Evolutionary conservation across 2,329 filamentous ascomycete genomes (phyloP).

Genomic region (Pseudopyricularia cyperi): DNA sequence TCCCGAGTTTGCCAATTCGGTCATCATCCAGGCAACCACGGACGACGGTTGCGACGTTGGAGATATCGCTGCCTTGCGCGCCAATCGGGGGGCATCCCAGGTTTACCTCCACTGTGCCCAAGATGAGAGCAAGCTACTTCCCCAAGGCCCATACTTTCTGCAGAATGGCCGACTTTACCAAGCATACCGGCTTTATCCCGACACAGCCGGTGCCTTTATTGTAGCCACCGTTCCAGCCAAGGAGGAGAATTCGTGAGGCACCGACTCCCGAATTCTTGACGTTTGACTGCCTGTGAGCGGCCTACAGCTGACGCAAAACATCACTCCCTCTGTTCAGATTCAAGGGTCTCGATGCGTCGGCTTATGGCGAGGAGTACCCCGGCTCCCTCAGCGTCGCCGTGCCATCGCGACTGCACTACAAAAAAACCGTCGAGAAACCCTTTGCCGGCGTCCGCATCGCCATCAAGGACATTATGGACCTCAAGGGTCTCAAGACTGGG

Average conservation of each 20-base stretch:
- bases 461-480: conserved; percentile 46
- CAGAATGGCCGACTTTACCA: not conserved
- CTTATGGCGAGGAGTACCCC: not conserved
- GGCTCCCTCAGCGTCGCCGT: conserved; percentile 21
- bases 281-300: too few species aligned
- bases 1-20: not conserved
- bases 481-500: conserved; percentile 37
- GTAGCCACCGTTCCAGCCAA: not conserved
- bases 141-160: conserved; percentile 3
- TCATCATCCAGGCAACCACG: not conserved
- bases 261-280: too few species aligned
- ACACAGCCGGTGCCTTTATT: not conserved
- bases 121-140: not conserved
- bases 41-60: not conserved
- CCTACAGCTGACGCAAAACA: too few species aligned
- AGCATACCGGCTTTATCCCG: conserved; percentile 1
- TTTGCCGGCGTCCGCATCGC: conserved; percentile 42
- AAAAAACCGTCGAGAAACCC: conserved; percentile 31
- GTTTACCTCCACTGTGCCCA: not conserved
- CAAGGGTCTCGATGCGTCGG: not conserved
- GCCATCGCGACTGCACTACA: conserved; percentile 44
- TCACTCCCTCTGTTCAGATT: too few species aligned
- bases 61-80: not conserved
- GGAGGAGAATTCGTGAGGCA: not conserved
- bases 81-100: not conserved